Evolutionary conservation across 2,329 filamentous ascomycete species (phyloP), one percentile per base, ranked within the genome.

Genomic region (Fusarium sambucinum): DNA sequence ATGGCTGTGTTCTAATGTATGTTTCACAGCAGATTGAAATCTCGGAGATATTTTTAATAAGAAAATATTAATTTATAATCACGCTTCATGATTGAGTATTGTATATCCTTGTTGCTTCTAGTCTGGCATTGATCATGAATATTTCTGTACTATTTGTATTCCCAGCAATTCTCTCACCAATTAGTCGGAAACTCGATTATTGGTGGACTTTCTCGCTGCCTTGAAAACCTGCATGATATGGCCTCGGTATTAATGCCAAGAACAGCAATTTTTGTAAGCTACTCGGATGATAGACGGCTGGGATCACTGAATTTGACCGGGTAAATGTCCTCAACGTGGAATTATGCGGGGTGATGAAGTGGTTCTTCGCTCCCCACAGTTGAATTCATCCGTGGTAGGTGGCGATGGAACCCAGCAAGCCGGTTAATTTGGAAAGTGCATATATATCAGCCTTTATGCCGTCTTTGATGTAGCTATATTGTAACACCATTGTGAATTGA

Each of bases 271-370:
- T 38, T 21, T n/a, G 30, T 21, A 50, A 29, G 13, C n/a, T 50
- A 16, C 13, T 38, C 32, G 32, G 29, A 42, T 27, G 35, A 27
- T 23, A 35, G 23, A 33, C 55, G 12, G 23, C 47, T n/a, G 9
- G 23, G 21, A 42, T 35, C 25, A n/a, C 23, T 21, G 23, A n/a
- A 19, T 32, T 27, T 53, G 21, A 17, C 47, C 55, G 55, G 55
- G 9, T 57, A 57, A 57, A 53, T 53, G 12, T 12, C 32, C n/a
- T 29, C 30, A 33, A 45, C 16, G 27, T 37, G 19, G 47, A 17
- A 42, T 52, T 42, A 41, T 54, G 55, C 40, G 55, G 55, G 55
- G 55, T 57, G 37, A 53, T 42, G 21, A 33, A 30, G 25, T 6
- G 5, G 12, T 8, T 6, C 47, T 44, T 27, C 48, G 35, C 40